Evolutionary conservation across 2,329 filamentous ascomycete genomes (phyloP).

Genomic region (Fusarium begoniae): DNA sequence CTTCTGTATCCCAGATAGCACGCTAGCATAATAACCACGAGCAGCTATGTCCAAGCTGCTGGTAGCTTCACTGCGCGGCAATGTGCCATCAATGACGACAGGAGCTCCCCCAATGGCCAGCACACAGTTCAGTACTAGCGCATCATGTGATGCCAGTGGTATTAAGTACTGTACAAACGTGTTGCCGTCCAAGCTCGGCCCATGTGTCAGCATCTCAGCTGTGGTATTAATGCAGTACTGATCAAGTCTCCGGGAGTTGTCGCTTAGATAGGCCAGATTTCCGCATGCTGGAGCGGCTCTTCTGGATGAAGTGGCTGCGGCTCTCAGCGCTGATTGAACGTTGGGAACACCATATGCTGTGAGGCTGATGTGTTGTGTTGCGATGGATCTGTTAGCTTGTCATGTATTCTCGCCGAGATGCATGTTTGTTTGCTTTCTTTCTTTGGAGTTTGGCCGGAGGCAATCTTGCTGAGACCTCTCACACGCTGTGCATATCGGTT

Average conservation of each 20-base stretch:
- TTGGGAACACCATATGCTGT: too few relatives aligned
- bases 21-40: not conserved
- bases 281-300: not conserved
- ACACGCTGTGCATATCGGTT: not conserved
- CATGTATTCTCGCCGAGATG: not conserved
- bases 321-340: not conserved
- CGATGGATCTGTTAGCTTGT: not conserved
- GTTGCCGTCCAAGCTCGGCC: not conserved
- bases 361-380: not conserved
- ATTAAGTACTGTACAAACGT: slow-evolving; percentile 10
- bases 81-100: not conserved
- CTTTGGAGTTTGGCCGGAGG: not conserved
- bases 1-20: not conserved
- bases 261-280: slow-evolving; percentile 11
- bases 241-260: slow-evolving; percentile 1
- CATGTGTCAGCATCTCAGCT: slow-evolving; percentile 1
- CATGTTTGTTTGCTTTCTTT: not conserved
- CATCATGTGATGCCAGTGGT: not conserved
- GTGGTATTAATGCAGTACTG: slow-evolving; percentile 6
- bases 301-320: not conserved
- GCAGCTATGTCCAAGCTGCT: not conserved
- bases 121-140: not conserved
- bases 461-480: not conserved
- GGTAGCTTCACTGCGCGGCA: too few relatives aligned
- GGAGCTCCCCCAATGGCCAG: slow-evolving; percentile 7